phyloP scores from a whole-genome alignment of 805 yeast genomes.

The Saccharomycodes ludwigii region DNA sequence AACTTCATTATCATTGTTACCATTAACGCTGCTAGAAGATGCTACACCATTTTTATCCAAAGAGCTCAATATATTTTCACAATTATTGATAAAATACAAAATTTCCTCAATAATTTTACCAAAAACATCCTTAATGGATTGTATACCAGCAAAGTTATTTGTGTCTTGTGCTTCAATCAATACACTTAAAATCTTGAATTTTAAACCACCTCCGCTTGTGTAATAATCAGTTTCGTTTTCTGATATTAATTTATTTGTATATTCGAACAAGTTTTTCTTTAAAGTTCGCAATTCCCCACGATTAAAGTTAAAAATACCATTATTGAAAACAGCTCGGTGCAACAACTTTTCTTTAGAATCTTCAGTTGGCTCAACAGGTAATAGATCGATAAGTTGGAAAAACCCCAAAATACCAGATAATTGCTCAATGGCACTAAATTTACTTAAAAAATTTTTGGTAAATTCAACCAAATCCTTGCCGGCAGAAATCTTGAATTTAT shows the following conservation, averaged over 20 bases:
- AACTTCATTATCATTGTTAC: constrained; percentile 10
- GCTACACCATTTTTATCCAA: constrained; percentile 10
- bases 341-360: constrained; percentile 22
- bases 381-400: constrained; percentile 25
- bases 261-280: constrained; percentile 41
- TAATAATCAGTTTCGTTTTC: constrained; percentile 23
- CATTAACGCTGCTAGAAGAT: constrained; percentile 11
- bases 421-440: constrained; percentile 59
- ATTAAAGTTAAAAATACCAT: constrained; percentile 39
- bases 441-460: constrained; percentile 52
- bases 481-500: constrained; percentile 51
- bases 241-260: constrained; percentile 38
- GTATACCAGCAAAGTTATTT: constrained; percentile 7
- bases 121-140: constrained; percentile 15
- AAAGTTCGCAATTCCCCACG: constrained; percentile 35
- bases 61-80: constrained; percentile 5
- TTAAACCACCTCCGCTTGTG: constrained; percentile 26
- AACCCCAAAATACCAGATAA: constrained; percentile 40
- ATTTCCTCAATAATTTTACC: constrained; percentile 14
- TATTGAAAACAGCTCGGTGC: constrained; percentile 51
- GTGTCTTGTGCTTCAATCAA: constrained; percentile 29
- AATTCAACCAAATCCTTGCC: constrained; percentile 62
- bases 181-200: constrained; percentile 39
- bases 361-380: constrained; percentile 5
- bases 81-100: constrained; percentile 14